Evolutionary conservation across 306 rosid species (phyloP), one percentile per base, ranked within the genome.

Genomic region (Trifolium pratense): DNA sequence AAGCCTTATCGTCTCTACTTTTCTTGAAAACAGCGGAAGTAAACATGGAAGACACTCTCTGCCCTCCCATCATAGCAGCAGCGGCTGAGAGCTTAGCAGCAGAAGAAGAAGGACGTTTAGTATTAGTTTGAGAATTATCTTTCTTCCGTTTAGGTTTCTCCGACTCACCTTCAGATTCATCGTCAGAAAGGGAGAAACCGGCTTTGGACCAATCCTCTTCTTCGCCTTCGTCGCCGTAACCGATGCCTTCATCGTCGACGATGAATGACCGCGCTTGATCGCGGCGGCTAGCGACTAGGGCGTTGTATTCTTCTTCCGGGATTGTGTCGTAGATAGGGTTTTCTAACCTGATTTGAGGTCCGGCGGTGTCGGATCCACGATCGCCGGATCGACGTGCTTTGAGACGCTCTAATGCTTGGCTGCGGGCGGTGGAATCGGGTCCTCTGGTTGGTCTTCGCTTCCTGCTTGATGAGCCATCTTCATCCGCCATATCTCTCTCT

Each of bases 201-300:
- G 85, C 89, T 53, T 83, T 85, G 0, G 99, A 89, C 99, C 99
- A 94, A 53, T 94, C 99, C 85, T 91, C 99, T 48, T 94, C 99
- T 86, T 89, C 95, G 14, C 97, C 99, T 73, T 87, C 95, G 63
- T 94, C 98, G 40, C 88, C 82, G 46, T 91, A 89, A 18, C 99
- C 99, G 1, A 91, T 79, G 6, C 97, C 97, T 9, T 94, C 90
- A 40, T 89, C 97, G 68, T 91, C 97, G 7, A 91, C 90, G 43
- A 94, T 90, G 76, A 94, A 94, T 13, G 80, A 79, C 3, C 78
- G 73, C 32, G 79, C 85, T 74, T 94, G 85, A 18, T 94, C 96
- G 0, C 97, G 90, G 62, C 97, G 92, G 71, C 87, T 89, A 45
- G 99, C 96, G 0, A 88, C 96, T 1, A 94, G 81, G 1, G 95